Evolutionary conservation across 2,329 filamentous ascomycete species (phyloP), one percentile per base, ranked within the genome.

Genomic region (Neospermospora avenae): DNA sequence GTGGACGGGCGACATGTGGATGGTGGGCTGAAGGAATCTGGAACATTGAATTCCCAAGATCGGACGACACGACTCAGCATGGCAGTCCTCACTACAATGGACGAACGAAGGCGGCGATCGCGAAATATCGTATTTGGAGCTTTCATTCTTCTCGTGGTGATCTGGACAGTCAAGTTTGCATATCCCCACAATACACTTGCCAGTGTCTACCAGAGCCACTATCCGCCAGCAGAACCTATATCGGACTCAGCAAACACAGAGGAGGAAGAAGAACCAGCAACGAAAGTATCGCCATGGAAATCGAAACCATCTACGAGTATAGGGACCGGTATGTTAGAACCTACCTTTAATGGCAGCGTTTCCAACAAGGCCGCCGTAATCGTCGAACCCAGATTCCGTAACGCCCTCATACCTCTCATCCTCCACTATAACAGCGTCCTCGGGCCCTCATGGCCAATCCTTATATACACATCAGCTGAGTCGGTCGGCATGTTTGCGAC

Each of bases 371-470:
- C 69, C 4, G 75, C 75, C 0, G 70, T 75, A 7, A 76, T 77
- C 18, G 69, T 76, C 37, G 75, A 76, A 59, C 72, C 72, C n/a
- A 64, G 69, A 53, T 73, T 72, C 18, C 65, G 73, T 11, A 57
- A 68, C 13, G 72, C 71, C 25, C 67, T 77, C 13, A 63, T 77
- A 31, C 74, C 75, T 8, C 63, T 76, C n/a, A 70, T 77, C 41
- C 65, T 77, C 14, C 75, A 77, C 58, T 77, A 75, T 62, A 65
- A 70, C 41, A 68, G 68, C 44, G 72, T 77, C 11, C 74, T 80
- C 4, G 78, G 77, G 0, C 76, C 77, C 10, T 63, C 65, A 10
- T 80, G 77, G 77, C 77, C 77, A 4, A 73, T 80, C 41, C 69
- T 79, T 22, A 73, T 79, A 44, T 77, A 76, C 63, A 79, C 78